Conservation (phyloP, 768 basidiomycete species). For the Lactarius sanguifluus region DNA sequence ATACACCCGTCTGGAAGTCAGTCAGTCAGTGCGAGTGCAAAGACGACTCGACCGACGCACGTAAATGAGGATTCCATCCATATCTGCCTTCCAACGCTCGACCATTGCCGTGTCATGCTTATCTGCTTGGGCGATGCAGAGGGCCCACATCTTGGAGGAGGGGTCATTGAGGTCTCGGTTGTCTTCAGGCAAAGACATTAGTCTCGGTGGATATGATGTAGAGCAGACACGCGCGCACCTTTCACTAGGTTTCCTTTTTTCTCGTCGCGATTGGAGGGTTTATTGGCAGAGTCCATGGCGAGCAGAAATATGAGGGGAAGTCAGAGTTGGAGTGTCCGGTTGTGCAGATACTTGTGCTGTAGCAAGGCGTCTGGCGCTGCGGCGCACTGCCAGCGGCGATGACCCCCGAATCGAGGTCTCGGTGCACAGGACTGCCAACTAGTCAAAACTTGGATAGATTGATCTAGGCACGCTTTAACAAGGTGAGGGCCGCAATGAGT, state of each 20-base stretch:
- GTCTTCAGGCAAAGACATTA: neutral
- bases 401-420: neutral
- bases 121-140: slow-evolving; percentile 14
- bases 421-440: neutral
- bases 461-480: neutral
- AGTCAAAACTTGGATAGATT: neutral
- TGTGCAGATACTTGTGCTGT: neutral
- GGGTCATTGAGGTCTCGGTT: neutral
- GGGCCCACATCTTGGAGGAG: slow-evolving; percentile 22
- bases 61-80: slow-evolving; percentile 28
- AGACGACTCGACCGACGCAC: slow-evolving; percentile 1
- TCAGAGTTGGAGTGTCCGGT: no score
- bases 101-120: slow-evolving; percentile 11
- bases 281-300: slow-evolving; percentile 11
- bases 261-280: neutral
- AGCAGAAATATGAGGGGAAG: neutral
- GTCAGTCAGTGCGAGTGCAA: no score
- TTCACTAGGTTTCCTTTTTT: slow-evolving; percentile 6
- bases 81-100: slow-evolving; percentile 20
- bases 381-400: neutral
- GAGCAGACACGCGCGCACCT: neutral
- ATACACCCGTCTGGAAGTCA: slow-evolving; percentile 24
- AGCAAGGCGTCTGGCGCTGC: neutral
- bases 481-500: no score
- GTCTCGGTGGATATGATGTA: neutral